Conservation (phyloP, 2,329 filamentous ascomycete genomes). For the Pseudonectria foliicola region DNA sequence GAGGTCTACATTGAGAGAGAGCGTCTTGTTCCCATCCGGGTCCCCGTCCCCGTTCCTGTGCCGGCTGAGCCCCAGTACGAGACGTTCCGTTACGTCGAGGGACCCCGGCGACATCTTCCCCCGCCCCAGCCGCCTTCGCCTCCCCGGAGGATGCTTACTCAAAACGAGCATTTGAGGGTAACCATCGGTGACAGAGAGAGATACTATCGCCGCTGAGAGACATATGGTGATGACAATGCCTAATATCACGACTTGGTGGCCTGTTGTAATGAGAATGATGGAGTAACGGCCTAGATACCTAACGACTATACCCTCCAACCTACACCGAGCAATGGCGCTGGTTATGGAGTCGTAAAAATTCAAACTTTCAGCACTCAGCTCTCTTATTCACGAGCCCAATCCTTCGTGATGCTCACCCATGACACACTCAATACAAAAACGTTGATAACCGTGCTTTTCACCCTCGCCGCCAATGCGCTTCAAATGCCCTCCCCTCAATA, state of each 20-base stretch:
- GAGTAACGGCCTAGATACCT: too few species aligned
- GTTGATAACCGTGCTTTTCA: too few species aligned
- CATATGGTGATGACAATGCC: slow-evolving; percentile 1
- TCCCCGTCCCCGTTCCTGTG: slow-evolving; percentile 35
- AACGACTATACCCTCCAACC: too few species aligned
- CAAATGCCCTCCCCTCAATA: too few species aligned
- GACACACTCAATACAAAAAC: too few species aligned
- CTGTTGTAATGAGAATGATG: too few species aligned
- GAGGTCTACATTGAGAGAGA: slow-evolving; percentile 49
- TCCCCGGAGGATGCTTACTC: slow-evolving; percentile 25
- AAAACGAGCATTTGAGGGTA: slow-evolving; percentile 22
- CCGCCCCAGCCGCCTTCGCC: slow-evolving; percentile 25
- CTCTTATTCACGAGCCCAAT: too few species aligned
- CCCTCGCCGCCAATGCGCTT: too few species aligned
- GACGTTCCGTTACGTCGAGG: slow-evolving; percentile 47
- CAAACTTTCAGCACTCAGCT: too few species aligned
- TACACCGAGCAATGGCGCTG: too few species aligned
- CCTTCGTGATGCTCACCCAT: too few species aligned
- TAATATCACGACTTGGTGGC: background rate
- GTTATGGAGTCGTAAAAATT: too few species aligned
- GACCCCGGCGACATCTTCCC: slow-evolving; percentile 29
- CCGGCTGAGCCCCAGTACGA: slow-evolving; percentile 35
- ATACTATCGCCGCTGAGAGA: slow-evolving; percentile 23
- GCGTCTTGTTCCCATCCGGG: slow-evolving; percentile 35
- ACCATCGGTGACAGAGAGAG: slow-evolving; percentile 28